A percentile compares a stretch with the other conserved stretches of the same genome.
phyloP scores from a whole-genome alignment of 768 basidiomycete genomes.

The Suillus alpinus region DNA sequence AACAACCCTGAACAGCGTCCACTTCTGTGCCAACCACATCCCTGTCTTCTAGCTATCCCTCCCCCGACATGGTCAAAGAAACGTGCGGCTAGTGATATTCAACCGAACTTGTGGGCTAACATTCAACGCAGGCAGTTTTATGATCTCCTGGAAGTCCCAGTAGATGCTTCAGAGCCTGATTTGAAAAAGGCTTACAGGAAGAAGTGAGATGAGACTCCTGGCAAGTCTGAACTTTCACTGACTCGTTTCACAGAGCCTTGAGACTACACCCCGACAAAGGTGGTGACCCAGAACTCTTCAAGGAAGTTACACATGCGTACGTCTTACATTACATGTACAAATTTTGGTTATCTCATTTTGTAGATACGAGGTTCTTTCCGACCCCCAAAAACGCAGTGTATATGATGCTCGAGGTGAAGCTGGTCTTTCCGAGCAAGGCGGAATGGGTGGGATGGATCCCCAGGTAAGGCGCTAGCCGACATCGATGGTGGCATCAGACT shows the following conservation, averaged over 20 bases:
- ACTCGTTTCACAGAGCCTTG: constrained; percentile 55
- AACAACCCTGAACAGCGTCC: constrained; percentile 14
- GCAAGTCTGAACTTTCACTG: constrained; percentile 5
- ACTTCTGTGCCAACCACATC: constrained; percentile 12
- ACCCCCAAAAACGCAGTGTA: constrained; percentile 72
- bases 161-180: constrained; percentile 76
- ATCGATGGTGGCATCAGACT: background rate
- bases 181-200: constrained; percentile 96
- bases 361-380: constrained; percentile 93
- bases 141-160: constrained; percentile 84
- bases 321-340: constrained; percentile 31
- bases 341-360: constrained; percentile 3
- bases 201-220: constrained; percentile 50
- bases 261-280: constrained; percentile 92
- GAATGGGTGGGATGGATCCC: constrained; percentile 96
- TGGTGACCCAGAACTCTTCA: constrained; percentile 95
- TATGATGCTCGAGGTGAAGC: constrained; percentile 95
- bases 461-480: constrained; percentile 52
- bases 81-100: constrained; percentile 40
- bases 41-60: constrained; percentile 8
- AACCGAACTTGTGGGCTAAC: constrained; percentile 8
- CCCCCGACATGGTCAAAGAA: constrained; percentile 62
- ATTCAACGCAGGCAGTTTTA: constrained; percentile 70
- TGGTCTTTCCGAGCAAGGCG: constrained; percentile 80
- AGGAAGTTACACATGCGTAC: constrained; percentile 94